phyloP scores from a whole-genome alignment of 169 alveolate species.

The Neospora caninum region DNA sequence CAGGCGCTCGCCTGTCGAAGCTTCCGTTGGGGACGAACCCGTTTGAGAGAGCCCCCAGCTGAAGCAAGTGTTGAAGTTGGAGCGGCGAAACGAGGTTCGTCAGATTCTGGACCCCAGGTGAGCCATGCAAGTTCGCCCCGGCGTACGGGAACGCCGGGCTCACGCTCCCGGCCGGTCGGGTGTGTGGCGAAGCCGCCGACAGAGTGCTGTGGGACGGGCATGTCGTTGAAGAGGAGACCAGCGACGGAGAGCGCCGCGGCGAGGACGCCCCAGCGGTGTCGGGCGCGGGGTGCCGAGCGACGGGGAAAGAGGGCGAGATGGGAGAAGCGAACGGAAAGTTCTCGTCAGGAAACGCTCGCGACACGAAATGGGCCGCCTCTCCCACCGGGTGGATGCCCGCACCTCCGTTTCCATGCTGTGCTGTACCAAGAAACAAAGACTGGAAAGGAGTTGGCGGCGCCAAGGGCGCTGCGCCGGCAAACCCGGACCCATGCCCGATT shows the following conservation, averaged over 20 bases:
- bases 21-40: neutral
- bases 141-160: neutral
- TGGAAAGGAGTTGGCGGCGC: no score
- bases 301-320: neutral
- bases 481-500: no score
- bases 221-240: neutral
- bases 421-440: no score
- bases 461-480: no score
- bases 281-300: neutral
- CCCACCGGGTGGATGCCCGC: no score
- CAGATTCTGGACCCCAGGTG: neutral
- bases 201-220: neutral
- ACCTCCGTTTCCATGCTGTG: no score
- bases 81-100: neutral
- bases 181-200: neutral
- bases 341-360: no score
- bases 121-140: neutral
- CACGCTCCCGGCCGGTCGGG: neutral
- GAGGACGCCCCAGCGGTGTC: neutral
- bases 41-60: neutral
- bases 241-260: neutral
- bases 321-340: no score
- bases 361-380: no score
- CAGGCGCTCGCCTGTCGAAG: no score
- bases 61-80: neutral